phyloP scores from a whole-genome alignment of 225 moss, liverwort and hornwort genomes.

The Bryoerythrophyllum caledonicum region DNA sequence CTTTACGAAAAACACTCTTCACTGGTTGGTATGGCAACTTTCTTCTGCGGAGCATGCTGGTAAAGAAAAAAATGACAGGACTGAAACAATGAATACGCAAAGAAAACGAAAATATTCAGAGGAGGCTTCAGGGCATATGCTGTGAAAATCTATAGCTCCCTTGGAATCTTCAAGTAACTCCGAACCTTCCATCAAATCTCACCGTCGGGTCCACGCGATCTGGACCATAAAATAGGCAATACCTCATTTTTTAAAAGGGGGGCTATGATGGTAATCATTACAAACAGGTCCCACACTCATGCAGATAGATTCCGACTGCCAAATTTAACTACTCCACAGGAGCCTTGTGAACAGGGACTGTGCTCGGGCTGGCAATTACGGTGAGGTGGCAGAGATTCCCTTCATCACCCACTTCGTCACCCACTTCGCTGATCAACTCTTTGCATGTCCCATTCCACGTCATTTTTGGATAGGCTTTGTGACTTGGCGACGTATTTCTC shows the following conservation, averaged over 20 bases:
- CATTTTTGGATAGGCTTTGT: not conserved
- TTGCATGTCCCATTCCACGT: not conserved
- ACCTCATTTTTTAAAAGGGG: not conserved
- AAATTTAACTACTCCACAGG: too few species aligned
- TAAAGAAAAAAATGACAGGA: not conserved
- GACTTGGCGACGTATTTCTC: not conserved
- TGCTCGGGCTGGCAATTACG: not conserved
- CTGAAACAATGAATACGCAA: too few species aligned
- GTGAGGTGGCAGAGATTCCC: too few species aligned
- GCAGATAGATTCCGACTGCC: not conserved
- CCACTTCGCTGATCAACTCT: not conserved
- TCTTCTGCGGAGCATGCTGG: not conserved
- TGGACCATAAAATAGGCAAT: too few species aligned
- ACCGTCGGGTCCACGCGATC: constrained; percentile 6
- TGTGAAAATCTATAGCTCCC: not conserved
- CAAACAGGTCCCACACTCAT: not conserved
- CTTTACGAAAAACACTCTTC: not conserved
- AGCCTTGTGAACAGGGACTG: not conserved
- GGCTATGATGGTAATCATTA: constrained; percentile 5
- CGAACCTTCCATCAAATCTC: not conserved
- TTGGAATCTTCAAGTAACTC: not conserved
- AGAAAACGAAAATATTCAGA: not conserved
- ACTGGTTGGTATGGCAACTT: not conserved
- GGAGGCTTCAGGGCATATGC: not conserved
- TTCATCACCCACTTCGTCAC: too few species aligned